Evolutionary conservation across 2,329 filamentous ascomycete species (phyloP).

Genomic region (Talaromyces sp.): DNA sequence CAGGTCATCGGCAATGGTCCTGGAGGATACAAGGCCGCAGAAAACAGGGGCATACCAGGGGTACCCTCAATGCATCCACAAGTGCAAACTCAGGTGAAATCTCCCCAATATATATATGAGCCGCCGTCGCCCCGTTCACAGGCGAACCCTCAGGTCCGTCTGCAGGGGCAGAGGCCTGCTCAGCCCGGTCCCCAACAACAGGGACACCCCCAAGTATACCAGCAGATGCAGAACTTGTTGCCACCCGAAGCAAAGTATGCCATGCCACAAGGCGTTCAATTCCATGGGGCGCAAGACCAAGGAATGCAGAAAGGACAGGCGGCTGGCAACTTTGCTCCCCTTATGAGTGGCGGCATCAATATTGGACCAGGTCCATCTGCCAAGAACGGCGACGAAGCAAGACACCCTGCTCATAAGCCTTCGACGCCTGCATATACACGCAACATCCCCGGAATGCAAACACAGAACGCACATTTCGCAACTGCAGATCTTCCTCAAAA

Average conservation of each 20-base stretch:
- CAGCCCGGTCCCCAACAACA: neutral
- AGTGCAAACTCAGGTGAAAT: neutral
- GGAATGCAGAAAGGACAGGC: conserved; percentile 1
- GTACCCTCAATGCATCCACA: neutral
- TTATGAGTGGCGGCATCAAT: neutral
- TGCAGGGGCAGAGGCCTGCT: neutral
- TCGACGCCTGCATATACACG: neutral
- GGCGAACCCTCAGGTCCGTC: neutral
- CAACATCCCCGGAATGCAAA: neutral
- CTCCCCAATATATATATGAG: neutral
- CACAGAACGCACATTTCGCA: neutral
- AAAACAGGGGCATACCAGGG: neutral
- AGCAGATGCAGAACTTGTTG: neutral
- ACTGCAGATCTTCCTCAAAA: neutral
- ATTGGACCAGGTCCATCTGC: neutral
- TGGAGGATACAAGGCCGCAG: neutral
- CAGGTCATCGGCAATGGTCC: neutral
- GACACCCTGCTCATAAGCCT: neutral
- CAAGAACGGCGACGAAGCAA: neutral
- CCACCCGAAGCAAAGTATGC: neutral
- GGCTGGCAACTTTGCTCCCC: neutral
- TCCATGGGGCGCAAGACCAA: neutral
- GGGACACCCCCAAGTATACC: neutral
- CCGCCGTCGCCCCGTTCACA: neutral
- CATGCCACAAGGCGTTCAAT: neutral